phyloP scores from a whole-genome alignment of 192 early-diverging fungal species.

The Entomortierella lignicola region DNA sequence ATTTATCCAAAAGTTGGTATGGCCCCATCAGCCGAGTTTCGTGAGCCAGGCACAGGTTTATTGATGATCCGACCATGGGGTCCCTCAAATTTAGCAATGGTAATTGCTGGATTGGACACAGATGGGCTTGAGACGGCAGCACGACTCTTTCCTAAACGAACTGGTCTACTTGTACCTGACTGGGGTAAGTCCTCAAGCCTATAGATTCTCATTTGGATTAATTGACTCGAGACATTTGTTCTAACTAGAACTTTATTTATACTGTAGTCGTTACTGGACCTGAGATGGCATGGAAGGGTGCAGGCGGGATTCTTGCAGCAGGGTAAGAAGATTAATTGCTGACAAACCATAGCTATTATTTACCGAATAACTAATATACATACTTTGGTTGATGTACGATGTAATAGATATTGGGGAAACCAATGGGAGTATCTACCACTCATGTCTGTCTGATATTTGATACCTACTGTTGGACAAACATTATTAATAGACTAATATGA shows the following conservation, averaged over 20 bases:
- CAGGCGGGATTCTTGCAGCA: slow-evolving; percentile 63
- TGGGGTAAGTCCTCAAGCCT: slow-evolving; percentile 48
- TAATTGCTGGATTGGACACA: slow-evolving; percentile 58
- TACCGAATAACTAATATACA: neutral
- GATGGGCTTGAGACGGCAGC: slow-evolving; percentile 54
- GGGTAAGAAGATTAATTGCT: slow-evolving; percentile 51
- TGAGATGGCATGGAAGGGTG: slow-evolving; percentile 58
- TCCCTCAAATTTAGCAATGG: slow-evolving; percentile 42
- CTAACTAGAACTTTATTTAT: slow-evolving; percentile 2
- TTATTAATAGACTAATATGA: no score
- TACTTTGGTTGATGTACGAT: no score
- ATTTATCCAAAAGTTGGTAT: slow-evolving; percentile 2
- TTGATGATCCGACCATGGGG: slow-evolving; percentile 58
- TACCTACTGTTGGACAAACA: neutral
- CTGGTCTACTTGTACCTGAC: slow-evolving; percentile 64
- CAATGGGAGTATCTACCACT: slow-evolving; percentile 33
- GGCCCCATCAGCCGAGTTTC: slow-evolving; percentile 5
- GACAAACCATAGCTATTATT: neutral
- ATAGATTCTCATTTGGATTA: neutral
- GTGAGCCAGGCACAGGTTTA: slow-evolving; percentile 48
- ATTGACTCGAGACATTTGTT: neutral
- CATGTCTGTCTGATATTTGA: slow-evolving; percentile 25
- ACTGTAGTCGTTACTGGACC: slow-evolving; percentile 57
- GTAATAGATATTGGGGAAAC: slow-evolving; percentile 53
- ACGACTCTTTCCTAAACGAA: slow-evolving; percentile 60